Evolutionary conservation across 139 green algal genomes (phyloP).

Genomic region (Astrephomene gubernaculifera): DNA sequence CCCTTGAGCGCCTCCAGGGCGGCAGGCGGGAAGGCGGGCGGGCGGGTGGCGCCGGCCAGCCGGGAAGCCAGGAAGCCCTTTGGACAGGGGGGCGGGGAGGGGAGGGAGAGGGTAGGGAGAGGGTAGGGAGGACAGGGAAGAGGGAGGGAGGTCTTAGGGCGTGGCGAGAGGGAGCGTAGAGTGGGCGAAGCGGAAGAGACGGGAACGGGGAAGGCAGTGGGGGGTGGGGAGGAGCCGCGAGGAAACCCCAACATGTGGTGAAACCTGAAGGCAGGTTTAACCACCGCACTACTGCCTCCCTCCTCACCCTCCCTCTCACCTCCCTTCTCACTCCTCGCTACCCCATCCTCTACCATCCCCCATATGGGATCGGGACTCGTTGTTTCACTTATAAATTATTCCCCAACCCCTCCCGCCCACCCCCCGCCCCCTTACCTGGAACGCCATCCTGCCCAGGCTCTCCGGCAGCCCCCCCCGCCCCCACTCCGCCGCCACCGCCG

Average conservation of each 20-base stretch:
- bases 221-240: no score
- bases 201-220: no score
- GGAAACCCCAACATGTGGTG: no score
- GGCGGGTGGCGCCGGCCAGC: background rate
- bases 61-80: conserved; percentile 37
- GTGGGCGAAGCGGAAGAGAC: no score
- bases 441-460: conserved; percentile 38
- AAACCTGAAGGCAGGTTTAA: no score
- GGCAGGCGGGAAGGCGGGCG: conserved; percentile 13
- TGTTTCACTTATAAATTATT: background rate
- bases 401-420: background rate
- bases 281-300: background rate
- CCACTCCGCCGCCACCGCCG: conserved; percentile 42
- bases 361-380: no score
- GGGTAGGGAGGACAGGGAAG: no score
- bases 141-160: background rate
- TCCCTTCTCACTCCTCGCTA: background rate
- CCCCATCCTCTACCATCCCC: no score
- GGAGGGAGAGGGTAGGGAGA: background rate
- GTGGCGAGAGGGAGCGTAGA: no score
- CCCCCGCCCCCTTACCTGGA: conserved; percentile 35
- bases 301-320: background rate
- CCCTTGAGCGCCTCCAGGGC: conserved; percentile 48
- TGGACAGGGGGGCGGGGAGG: background rate
- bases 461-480: conserved; percentile 24